Conservation (phyloP, 2,329 filamentous ascomycete genomes). For the Penicillium crustosum region DNA sequence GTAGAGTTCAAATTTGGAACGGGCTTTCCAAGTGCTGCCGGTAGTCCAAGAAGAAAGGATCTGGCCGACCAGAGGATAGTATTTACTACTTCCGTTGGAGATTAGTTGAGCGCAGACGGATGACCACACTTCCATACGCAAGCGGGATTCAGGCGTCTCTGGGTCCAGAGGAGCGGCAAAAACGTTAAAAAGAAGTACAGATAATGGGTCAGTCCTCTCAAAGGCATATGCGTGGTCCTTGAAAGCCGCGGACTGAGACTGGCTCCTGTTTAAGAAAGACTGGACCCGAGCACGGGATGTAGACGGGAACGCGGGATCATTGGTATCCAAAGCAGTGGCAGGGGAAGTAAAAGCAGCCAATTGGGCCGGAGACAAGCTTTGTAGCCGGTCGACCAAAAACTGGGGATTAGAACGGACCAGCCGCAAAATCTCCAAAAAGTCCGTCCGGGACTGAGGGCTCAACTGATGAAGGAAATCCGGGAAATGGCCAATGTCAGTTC, state of each 20-base stretch:
- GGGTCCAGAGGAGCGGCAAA: conserved; percentile 84
- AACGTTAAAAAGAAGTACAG: conserved; percentile 80
- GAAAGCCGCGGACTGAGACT: conserved; percentile 55
- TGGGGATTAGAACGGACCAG: conserved; percentile 82
- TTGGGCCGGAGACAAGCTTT: conserved; percentile 72
- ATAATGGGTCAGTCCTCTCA: conserved; percentile 82
- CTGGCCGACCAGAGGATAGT: conserved; percentile 77
- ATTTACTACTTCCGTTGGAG: conserved; percentile 70
- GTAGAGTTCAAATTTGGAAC: conserved; percentile 86
- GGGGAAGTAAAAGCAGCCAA: conserved; percentile 74
- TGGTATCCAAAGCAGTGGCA: conserved; percentile 74
- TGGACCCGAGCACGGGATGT: conserved; percentile 52
- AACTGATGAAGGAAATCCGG: conserved; percentile 60
- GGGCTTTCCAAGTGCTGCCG: conserved; percentile 86
- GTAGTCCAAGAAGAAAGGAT: conserved; percentile 85
- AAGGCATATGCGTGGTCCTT: conserved; percentile 85
- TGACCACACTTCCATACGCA: conserved; percentile 84
- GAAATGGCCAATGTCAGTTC: conserved; percentile 37
- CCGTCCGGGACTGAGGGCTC: conserved; percentile 70
- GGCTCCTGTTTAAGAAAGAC: conserved; percentile 30
- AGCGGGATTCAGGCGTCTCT: conserved; percentile 75
- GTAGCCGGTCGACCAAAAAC: conserved; percentile 81
- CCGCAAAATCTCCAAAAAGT: conserved; percentile 75
- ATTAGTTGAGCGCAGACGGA: conserved; percentile 82
- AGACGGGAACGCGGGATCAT: conserved; percentile 78